Evolutionary conservation across 805 yeast genomes (phyloP).

Genomic region (Pichia phayaonensis): DNA sequence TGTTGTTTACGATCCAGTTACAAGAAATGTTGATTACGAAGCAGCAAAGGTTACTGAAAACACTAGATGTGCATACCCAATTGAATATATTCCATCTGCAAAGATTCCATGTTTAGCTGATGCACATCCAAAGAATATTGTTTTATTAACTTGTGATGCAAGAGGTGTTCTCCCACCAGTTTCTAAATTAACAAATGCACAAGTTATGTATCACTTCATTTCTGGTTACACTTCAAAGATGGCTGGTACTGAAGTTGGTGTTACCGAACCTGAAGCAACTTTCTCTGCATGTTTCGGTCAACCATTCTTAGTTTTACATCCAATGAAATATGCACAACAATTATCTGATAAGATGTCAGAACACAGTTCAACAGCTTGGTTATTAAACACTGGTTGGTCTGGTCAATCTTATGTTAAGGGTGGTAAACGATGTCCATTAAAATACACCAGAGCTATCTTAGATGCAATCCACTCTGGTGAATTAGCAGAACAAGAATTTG

Average conservation of each 20-base stretch:
- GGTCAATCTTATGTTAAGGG: slow-evolving; percentile 89
- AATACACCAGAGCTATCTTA: slow-evolving; percentile 93
- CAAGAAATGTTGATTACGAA: slow-evolving; percentile 80
- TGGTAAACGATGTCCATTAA: slow-evolving; percentile 95
- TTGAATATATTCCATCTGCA: slow-evolving; percentile 93
- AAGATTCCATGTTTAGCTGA: slow-evolving; percentile 90
- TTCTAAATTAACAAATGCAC: slow-evolving; percentile 85
- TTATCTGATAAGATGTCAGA: slow-evolving; percentile 84
- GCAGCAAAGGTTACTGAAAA: slow-evolving; percentile 85
- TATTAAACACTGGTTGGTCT: slow-evolving; percentile 97
- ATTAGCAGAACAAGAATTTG: slow-evolving; percentile 71
- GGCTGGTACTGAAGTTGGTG: slow-evolving; percentile 99
- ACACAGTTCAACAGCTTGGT: slow-evolving; percentile 91
- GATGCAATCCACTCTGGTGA: slow-evolving; percentile 93
- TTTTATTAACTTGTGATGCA: slow-evolving; percentile 94
- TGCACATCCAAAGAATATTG: slow-evolving; percentile 85
- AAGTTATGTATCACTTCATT: slow-evolving; percentile 98
- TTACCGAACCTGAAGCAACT: slow-evolving; percentile 96
- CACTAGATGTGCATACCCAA: slow-evolving; percentile 98
- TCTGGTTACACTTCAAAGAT: slow-evolving; percentile 98
- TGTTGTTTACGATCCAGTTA: slow-evolving; percentile 70
- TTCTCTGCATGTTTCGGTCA: slow-evolving; percentile 99
- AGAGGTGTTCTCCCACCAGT: slow-evolving; percentile 97
- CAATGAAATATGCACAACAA: slow-evolving; percentile 96
- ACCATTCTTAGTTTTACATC: slow-evolving; percentile 96